phyloP scores from a whole-genome alignment of 805 yeast species.

The Cyberlindnera euphorbiae region DNA sequence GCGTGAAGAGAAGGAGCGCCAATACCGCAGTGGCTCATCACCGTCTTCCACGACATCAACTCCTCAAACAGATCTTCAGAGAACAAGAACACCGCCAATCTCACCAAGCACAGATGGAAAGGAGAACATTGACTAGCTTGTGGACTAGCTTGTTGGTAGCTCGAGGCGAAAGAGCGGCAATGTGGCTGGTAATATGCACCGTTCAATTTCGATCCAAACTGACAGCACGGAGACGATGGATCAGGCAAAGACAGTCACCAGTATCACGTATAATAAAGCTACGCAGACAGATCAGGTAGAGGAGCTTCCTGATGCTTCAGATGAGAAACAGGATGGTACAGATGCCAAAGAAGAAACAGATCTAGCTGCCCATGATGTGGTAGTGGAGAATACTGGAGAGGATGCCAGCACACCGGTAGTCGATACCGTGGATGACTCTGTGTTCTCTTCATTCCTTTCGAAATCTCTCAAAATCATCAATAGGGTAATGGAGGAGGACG shows the following conservation, averaged over 20 bases:
- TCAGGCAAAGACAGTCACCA: not conserved
- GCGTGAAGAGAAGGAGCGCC: conserved; percentile 31
- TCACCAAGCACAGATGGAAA: not conserved
- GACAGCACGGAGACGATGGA: conserved; percentile 12
- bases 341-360: conserved; percentile 2
- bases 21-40: conserved; percentile 1
- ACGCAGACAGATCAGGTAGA: conserved; percentile 4
- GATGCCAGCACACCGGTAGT: not conserved
- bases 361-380: conserved; percentile 1
- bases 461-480: conserved; percentile 23
- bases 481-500: conserved; percentile 25
- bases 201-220: conserved; percentile 12
- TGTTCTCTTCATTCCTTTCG: conserved; percentile 16
- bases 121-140: conserved; percentile 7
- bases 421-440: conserved; percentile 6
- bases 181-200: conserved; percentile 1
- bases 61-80: too few species aligned
- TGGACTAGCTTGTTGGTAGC: conserved; percentile 11
- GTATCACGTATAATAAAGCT: not conserved
- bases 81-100: too few species aligned
- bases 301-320: conserved; percentile 1
- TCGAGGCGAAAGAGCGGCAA: not conserved
- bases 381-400: not conserved
- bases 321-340: not conserved
- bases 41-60: too few species aligned